A percentile compares a stretch with the other conserved stretches of the same genome.
phyloP scores from a whole-genome alignment of 2,329 filamentous ascomycete genomes.

The Botryotinia narcissicola region DNA sequence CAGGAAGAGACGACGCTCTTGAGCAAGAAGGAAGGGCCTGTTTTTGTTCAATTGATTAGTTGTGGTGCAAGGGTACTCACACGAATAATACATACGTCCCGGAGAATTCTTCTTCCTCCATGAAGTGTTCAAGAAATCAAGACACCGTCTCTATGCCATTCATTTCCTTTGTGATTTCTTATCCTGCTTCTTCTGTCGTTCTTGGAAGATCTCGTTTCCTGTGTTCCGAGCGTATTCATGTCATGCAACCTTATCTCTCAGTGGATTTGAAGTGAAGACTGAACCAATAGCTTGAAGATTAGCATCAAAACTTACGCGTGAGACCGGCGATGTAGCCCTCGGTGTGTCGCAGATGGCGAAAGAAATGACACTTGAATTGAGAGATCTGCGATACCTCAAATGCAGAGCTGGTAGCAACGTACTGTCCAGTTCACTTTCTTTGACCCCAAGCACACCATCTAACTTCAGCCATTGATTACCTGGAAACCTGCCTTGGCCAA shows the following conservation, averaged over 20 bases:
- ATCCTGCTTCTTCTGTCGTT: not conserved
- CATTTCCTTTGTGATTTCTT: not conserved
- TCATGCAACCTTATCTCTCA: not conserved
- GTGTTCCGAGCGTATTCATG: not conserved
- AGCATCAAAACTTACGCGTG: not conserved
- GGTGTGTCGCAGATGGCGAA: not conserved
- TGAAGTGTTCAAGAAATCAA: not conserved
- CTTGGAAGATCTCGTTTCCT: not conserved
- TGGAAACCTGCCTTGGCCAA: not conserved
- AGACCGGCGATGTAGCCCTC: not conserved
- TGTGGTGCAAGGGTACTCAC: not conserved
- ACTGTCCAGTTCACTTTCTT: not conserved
- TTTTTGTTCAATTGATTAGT: not conserved
- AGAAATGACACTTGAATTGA: not conserved
- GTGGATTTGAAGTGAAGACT: not conserved
- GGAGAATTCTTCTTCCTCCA: not conserved
- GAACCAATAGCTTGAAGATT: not conserved
- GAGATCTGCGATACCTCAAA: not conserved
- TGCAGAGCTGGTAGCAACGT: not conserved
- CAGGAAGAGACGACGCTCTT: not conserved
- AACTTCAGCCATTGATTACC: no score
- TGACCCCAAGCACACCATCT: not conserved
- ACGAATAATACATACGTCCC: not conserved
- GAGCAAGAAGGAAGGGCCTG: not conserved
- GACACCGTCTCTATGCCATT: fast-evolving